Conservation (phyloP, 208 protist species). For the Trypanosoma avium region DNA sequence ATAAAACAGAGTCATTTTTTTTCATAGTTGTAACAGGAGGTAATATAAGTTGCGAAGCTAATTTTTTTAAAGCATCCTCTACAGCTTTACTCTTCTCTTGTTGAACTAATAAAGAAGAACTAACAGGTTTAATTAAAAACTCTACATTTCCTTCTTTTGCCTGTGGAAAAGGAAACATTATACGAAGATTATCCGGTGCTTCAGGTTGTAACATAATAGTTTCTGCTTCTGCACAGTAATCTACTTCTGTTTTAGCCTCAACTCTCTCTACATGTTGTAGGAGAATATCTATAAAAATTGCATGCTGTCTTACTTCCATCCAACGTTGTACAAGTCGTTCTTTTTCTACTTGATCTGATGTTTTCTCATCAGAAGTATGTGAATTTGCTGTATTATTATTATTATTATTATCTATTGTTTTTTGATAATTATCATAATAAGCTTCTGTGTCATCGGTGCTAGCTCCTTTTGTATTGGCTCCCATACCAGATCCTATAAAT, state of each 20-base stretch:
- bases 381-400: background rate
- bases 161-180: conserved; percentile 55
- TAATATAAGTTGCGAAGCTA: conserved; percentile 2
- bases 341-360: conserved; percentile 40
- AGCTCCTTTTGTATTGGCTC: background rate
- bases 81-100: background rate
- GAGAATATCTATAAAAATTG: conserved; percentile 74
- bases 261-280: conserved; percentile 76
- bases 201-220: conserved; percentile 59
- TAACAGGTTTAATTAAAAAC: conserved; percentile 52
- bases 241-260: conserved; percentile 50
- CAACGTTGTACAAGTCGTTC: conserved; percentile 56
- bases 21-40: background rate
- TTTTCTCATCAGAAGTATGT: background rate
- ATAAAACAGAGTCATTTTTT: conserved; percentile 4
- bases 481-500: conserved; percentile 6
- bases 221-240: conserved; percentile 73
- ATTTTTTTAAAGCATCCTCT: conserved; percentile 1
- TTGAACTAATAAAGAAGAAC: background rate
- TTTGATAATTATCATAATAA: conserved; percentile 20
- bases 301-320: conserved; percentile 54
- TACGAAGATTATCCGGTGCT: conserved; percentile 37
- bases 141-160: conserved; percentile 39
- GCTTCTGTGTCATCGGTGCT: conserved; percentile 3
- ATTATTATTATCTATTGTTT: conserved; percentile 1